phyloP scores from a whole-genome alignment of 139 green algal genomes.

The Edaphochlamys debaryana region DNA sequence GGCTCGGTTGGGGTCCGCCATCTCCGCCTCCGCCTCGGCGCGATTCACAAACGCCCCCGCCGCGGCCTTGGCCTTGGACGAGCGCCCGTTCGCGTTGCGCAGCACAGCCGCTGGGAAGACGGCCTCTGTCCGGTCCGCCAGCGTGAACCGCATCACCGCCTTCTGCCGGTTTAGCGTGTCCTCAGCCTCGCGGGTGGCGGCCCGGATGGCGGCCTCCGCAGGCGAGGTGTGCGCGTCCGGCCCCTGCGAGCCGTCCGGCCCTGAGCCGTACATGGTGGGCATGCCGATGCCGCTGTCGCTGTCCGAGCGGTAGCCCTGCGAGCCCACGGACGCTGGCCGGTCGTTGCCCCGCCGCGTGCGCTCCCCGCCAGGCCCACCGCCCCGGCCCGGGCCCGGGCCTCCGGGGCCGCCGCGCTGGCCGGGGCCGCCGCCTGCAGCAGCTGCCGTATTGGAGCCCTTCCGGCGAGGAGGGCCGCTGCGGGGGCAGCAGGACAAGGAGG shows the following conservation, averaged over 20 bases:
- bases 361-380: too few relatives aligned
- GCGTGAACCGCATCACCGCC: constrained; percentile 14
- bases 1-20: constrained; percentile 33
- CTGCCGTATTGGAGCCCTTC: too few relatives aligned
- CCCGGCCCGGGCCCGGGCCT: too few relatives aligned
- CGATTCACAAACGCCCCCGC: constrained; percentile 31
- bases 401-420: too few relatives aligned
- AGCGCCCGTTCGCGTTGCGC: neutral
- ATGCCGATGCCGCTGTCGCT: neutral
- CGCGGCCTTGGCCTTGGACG: neutral
- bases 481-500: too few relatives aligned
- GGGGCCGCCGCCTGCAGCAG: too few relatives aligned
- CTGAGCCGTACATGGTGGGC: neutral
- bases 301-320: neutral
- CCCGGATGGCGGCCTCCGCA: constrained; percentile 31
- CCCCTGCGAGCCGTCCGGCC: neutral
- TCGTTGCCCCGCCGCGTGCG: too few relatives aligned
- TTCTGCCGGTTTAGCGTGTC: constrained; percentile 38
- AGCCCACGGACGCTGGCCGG: neutral
- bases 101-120: constrained; percentile 24
- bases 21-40: constrained; percentile 43
- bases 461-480: too few relatives aligned
- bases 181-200: constrained; percentile 29
- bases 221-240: too few relatives aligned
- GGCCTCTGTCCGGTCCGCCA: constrained; percentile 18